Evolutionary conservation across 768 basidiomycete genomes (phyloP), one percentile per base, ranked within the genome.

Genomic region (Mycena albidolilacea): DNA sequence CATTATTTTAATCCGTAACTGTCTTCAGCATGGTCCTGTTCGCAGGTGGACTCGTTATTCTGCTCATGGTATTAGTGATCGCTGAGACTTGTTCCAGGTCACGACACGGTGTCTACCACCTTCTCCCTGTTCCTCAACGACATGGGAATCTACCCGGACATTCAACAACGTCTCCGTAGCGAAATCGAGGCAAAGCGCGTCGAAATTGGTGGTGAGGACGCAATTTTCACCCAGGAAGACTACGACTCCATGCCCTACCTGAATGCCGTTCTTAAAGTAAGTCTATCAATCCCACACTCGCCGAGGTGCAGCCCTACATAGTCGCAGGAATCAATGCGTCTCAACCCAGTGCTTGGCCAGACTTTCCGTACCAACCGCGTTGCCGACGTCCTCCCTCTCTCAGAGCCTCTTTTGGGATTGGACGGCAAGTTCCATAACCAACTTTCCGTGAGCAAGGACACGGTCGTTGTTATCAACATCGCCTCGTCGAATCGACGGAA

Each of bases 101-200:
- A 52, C 17, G 50, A 52, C 17, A 52, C 50, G 12, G 50, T 52
- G 50, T 52, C 50, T 15, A 52, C 50, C 2, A 52, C 50, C 50
- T 52, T 52, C 14, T 52, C 50, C 50, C 14, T 52, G 12, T 52
- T 52, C 17, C 17, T 52, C 12, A 52, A 52, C 50, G 50, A 52
- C 17, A 52, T 52, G 50, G 50, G 19, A 6, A 15, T 52, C n/a
- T 52, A 52, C n/a, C 50, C 50, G 17, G 50, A 52, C 12, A 21
- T 52, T 52, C 50, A 52, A 52, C 14, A 21, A 12, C 50, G 50
- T 17, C 50, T 52, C 50, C 50, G 50, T 52, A 52, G 50, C 17
- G 50, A 52, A 52, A 52, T 52, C 50, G 17, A 52, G 50, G 50
- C 50, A 52, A 52, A 52, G 50, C 50, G 50, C 50, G n/a, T 52